A percentile compares a stretch with the other conserved stretches of the same genome.
Conservation (phyloP, 2,329 filamentous ascomycete species). For the Sporothrix globosa region DNA sequence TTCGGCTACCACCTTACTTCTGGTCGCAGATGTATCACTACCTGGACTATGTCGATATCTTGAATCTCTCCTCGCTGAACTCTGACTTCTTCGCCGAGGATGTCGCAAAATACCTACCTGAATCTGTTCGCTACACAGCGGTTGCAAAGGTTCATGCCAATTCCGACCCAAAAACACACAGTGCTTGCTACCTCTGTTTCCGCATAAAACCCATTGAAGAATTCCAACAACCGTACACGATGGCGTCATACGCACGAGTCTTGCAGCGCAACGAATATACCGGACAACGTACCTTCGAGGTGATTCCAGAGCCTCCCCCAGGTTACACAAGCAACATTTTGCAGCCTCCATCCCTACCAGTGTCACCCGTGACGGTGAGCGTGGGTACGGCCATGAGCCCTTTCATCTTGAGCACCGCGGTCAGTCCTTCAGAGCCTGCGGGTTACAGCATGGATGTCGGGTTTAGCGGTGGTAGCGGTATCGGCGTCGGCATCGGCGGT, state of each 20-base stretch:
- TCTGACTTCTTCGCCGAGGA: conserved; percentile 29
- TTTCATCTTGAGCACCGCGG: background rate
- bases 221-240: conserved; percentile 29
- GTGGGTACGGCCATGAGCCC: background rate
- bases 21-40: conserved; percentile 35
- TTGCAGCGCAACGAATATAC: conserved; percentile 33
- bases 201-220: conserved; percentile 31
- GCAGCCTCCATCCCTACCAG: conserved; percentile 27
- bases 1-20: conserved; percentile 33
- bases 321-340: conserved; percentile 2
- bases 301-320: conserved; percentile 18
- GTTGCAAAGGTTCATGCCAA: conserved; percentile 24
- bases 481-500: background rate
- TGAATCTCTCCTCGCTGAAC: conserved; percentile 32
- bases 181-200: conserved; percentile 38
- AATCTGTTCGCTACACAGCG: conserved; percentile 30
- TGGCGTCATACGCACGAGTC: conserved; percentile 31
- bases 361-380: conserved; percentile 7
- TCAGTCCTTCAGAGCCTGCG: background rate
- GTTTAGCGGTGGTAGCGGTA: background rate
- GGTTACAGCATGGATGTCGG: background rate
- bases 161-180: background rate
- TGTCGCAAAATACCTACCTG: conserved; percentile 34
- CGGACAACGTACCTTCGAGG: conserved; percentile 32
- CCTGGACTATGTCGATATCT: conserved; percentile 35